A percentile compares a stretch with the other conserved stretches of the same genome.
Conservation (phyloP, 306 rosid genomes). For the Cucumis hystrix region DNA sequence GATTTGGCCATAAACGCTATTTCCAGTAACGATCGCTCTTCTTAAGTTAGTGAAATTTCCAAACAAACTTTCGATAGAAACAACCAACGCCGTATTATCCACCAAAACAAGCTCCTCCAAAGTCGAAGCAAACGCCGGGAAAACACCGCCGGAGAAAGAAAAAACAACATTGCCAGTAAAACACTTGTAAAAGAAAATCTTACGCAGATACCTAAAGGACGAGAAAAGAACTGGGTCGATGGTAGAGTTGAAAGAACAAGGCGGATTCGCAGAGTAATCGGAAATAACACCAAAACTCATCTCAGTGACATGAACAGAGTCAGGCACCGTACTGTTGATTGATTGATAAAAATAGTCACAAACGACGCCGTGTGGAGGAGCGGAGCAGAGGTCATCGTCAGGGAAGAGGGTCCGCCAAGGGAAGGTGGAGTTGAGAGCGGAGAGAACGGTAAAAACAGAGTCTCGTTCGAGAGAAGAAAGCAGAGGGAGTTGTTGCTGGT, state of each 20-base stretch:
- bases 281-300: conserved; percentile 68
- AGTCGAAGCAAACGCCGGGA: conserved; percentile 7
- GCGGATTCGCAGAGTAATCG: conserved; percentile 55
- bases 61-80: conserved; percentile 19
- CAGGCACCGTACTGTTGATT: neutral
- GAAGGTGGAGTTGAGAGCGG: conserved; percentile 44
- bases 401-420: conserved; percentile 60
- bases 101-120: conserved; percentile 61
- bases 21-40: conserved; percentile 43
- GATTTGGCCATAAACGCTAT: conserved; percentile 37
- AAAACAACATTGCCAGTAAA: conserved; percentile 28
- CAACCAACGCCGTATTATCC: conserved; percentile 45
- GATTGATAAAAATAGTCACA: conserved; percentile 31
- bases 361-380: conserved; percentile 55
- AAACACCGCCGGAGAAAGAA: conserved; percentile 10
- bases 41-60: conserved; percentile 31
- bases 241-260: conserved; percentile 41
- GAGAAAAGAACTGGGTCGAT: conserved; percentile 44
- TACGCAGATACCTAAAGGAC: conserved; percentile 43
- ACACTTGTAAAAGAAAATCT: conserved; percentile 72
- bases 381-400: conserved; percentile 46
- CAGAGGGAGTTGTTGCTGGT: conserved; percentile 22
- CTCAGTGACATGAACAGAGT: conserved; percentile 35
- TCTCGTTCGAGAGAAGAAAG: conserved; percentile 32
- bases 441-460: conserved; percentile 33